Evolutionary conservation across 2,329 filamentous ascomycete genomes (phyloP).

Genomic region (Fusarium cicatricum): DNA sequence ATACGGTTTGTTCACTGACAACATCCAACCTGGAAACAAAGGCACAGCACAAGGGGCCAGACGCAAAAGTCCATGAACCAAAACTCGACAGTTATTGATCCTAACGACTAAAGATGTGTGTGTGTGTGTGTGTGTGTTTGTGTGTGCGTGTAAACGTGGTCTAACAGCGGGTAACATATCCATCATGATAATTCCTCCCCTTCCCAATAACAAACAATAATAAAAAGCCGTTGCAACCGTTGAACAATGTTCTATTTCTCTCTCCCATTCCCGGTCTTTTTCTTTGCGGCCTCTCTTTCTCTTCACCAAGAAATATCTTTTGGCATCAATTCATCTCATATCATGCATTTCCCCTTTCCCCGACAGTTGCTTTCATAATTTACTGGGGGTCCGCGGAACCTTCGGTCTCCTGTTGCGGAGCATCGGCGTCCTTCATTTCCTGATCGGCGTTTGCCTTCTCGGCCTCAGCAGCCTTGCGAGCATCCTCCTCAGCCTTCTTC

Average conservation of each 20-base stretch:
- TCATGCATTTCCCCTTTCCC: constrained; percentile 13
- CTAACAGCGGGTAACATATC: constrained; percentile 44
- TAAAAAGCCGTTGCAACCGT: constrained; percentile 40
- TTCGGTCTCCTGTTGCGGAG: constrained; percentile 58
- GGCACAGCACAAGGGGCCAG: not conserved
- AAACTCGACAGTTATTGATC: constrained; percentile 39
- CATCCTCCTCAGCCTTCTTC: constrained; percentile 71
- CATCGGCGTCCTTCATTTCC: constrained; percentile 71
- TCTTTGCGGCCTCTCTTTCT: constrained; percentile 28
- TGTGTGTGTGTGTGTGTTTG: no score
- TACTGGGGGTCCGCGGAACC: constrained; percentile 52
- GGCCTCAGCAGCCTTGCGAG: constrained; percentile 61
- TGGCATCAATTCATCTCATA: constrained; percentile 38
- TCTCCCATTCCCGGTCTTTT: constrained; percentile 4
- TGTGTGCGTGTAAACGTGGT: constrained; percentile 32
- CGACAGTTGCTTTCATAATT: constrained; percentile 14
- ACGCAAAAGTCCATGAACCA: constrained; percentile 23
- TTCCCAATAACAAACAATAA: constrained; percentile 3
- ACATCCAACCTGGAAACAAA: not conserved
- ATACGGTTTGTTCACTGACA: no score
- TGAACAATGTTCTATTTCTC: constrained; percentile 36
- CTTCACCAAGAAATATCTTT: constrained; percentile 33
- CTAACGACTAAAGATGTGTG: constrained; percentile 40
- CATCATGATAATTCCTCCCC: constrained; percentile 42
- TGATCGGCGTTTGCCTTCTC: constrained; percentile 64